Evolutionary conservation across 768 basidiomycete species (phyloP).

Genomic region (Xerocomus brunneocitrinus): DNA sequence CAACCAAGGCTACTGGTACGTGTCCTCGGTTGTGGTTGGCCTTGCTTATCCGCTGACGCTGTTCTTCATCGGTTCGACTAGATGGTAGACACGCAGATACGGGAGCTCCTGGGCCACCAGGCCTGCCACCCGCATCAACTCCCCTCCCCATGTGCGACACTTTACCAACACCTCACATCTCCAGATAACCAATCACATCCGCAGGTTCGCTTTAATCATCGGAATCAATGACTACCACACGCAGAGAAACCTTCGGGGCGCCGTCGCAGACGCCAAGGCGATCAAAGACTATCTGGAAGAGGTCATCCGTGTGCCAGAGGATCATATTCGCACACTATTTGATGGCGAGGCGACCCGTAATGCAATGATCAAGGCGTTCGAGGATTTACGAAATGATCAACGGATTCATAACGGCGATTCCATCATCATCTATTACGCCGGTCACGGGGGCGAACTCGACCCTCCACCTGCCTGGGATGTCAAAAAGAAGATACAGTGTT

Average conservation of each 20-base stretch:
- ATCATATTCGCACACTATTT: conserved; percentile 36
- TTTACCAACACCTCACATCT: too few species aligned
- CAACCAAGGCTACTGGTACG: not conserved
- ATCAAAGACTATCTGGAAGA: conserved; percentile 33
- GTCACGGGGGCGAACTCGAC: conserved; percentile 37
- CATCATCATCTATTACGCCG: conserved; percentile 43
- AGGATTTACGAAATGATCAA: conserved; percentile 21
- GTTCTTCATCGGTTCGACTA: not conserved
- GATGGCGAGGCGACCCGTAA: conserved; percentile 35
- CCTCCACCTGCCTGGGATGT: conserved; percentile 26
- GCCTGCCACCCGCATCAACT: not conserved
- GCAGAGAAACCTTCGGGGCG: conserved; percentile 30
- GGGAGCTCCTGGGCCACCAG: too few species aligned
- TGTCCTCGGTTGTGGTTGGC: too few species aligned
- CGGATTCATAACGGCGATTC: conserved; percentile 28
- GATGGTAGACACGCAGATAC: not conserved
- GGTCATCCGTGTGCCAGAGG: conserved; percentile 26
- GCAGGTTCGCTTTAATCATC: conserved; percentile 37
- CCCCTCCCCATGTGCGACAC: not conserved
- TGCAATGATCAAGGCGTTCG: conserved; percentile 29
- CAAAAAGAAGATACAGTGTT: conserved; percentile 24
- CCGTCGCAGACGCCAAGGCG: conserved; percentile 38
- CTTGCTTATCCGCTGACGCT: too few species aligned
- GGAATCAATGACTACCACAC: conserved; percentile 39
- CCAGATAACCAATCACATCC: not conserved